Evolutionary conservation across 805 yeast genomes (phyloP), one percentile per base, ranked within the genome.

Genomic region (Cephaloascus albidus): DNA sequence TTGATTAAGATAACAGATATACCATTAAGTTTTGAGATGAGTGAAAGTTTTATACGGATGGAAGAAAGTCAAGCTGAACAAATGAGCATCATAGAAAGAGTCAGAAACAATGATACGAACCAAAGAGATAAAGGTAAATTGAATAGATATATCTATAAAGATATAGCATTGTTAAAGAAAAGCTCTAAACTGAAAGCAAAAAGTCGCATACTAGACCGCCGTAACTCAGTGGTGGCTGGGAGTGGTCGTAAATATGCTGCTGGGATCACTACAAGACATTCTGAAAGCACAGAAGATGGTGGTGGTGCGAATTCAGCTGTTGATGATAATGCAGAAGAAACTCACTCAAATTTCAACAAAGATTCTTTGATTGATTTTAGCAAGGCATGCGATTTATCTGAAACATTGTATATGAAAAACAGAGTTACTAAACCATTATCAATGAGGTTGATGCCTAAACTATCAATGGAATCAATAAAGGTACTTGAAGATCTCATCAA

Each of bases 11-110:
- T 72, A 48, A 54, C 57, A 20, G 71, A 72, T 10, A 54, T 78
- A 8, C 83, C 84, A 1, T 60, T 63, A 3, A 73, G 79, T 1
- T 54, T 61, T 42, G 85, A 78, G 46, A 61, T 78, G 60, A 68
- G 72, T 43, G 62, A 61, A 5, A 52, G 51, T 16, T 69, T 61
- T 40, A 48, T 71, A 1, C 50, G 54, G 4, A 50, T 70, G 44
- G 85, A 78, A 45, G 72, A 72, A 26, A 45, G 46, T 2, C 66
- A 67, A 36, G 54, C 64, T 37, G 45, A 45, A 10, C 32, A 45
- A 34, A 43, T 63, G 10, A 42, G 48, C 5, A 40, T 39, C 12
- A 48, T 46, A 20, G 66, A 60, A 32, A 40, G 28, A 23, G 12
- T 23, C 28, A 23, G 28, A 23, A 23, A 23, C 28, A 23, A 23